These are phyloP conservation scores for Limnomonas spitsbergensis DNA, from an alignment of 139 green algal genomes.

Conservation along the genomic window DNA sequence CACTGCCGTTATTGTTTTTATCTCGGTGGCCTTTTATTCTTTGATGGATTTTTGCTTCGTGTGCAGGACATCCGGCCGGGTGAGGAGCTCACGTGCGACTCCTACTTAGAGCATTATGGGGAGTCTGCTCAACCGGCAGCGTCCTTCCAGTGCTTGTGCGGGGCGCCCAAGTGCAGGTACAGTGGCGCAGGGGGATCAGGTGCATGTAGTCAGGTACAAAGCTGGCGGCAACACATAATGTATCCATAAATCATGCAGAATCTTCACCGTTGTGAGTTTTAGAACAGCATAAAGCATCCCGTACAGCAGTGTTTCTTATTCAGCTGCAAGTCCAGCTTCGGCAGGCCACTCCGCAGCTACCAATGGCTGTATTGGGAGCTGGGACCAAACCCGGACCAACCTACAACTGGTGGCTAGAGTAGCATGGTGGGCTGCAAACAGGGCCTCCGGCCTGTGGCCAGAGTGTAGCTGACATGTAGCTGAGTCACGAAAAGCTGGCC, in stretches of 20 bases:
- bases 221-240: neutral
- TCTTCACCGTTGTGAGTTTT: neutral
- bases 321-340: neutral
- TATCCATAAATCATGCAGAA: too few species aligned
- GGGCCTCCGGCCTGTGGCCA: too few species aligned
- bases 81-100: slow-evolving; percentile 89
- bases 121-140: slow-evolving; percentile 22
- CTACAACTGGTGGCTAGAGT: too few species aligned
- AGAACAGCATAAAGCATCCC: neutral
- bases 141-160: slow-evolving; percentile 61
- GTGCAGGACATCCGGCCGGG: slow-evolving; percentile 52
- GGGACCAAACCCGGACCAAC: too few species aligned
- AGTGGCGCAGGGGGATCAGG: neutral
- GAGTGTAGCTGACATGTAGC: too few species aligned
- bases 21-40: too few species aligned
- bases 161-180: slow-evolving; percentile 58
- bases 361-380: too few species aligned
- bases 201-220: neutral
- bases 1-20: too few species aligned
- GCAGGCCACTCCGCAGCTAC: neutral
- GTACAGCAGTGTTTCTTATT: neutral
- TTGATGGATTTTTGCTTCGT: too few species aligned
- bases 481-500: too few species aligned
- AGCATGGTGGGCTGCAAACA: too few species aligned
- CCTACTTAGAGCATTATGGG: slow-evolving; percentile 75